These are phyloP conservation scores for Alternaria brassicicola DNA, from an alignment of 2,329 filamentous ascomycete genomes.

Conservation along the genomic window DNA sequence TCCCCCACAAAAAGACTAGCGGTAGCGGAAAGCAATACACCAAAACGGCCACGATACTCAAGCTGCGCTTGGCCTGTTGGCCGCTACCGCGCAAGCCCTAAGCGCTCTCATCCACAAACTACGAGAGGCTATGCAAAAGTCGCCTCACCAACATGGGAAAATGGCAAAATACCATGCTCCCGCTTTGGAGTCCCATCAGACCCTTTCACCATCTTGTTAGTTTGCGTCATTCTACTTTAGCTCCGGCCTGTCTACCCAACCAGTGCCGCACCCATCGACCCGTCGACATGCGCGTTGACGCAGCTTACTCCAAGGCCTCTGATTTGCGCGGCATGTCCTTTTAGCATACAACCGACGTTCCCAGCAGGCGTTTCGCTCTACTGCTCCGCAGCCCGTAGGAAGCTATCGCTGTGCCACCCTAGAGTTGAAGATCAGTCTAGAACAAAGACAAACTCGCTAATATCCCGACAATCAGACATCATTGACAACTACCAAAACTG, in stretches of 20 bases:
- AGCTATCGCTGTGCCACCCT: no score
- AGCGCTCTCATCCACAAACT: neutral
- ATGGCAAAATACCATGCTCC: conserved; percentile 3
- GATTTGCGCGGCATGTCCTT: neutral
- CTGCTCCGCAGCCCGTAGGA: neutral
- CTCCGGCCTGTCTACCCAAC: neutral
- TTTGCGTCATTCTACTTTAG: conserved; percentile 6
- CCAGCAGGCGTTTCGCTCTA: neutral
- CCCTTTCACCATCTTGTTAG: neutral
- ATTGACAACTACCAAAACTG: neutral
- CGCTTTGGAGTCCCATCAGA: conserved; percentile 9
- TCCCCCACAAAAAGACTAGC: neutral
- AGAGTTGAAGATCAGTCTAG: no score
- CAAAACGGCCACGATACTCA: no score
- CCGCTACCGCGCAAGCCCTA: no score
- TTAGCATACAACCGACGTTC: neutral
- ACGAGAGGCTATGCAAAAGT: conserved; percentile 7
- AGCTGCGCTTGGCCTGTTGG: neutral
- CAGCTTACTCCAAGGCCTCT: neutral
- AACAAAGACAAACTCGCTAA: no score
- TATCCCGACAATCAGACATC: neutral
- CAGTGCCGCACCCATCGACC: neutral
- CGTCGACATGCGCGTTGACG: neutral
- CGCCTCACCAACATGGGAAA: conserved; percentile 1
- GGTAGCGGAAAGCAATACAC: neutral